Evolutionary conservation across 1,284 basidiomycete genomes (phyloP), one percentile per base, ranked within the genome.

Genomic region (Anthracocystis setariae): DNA sequence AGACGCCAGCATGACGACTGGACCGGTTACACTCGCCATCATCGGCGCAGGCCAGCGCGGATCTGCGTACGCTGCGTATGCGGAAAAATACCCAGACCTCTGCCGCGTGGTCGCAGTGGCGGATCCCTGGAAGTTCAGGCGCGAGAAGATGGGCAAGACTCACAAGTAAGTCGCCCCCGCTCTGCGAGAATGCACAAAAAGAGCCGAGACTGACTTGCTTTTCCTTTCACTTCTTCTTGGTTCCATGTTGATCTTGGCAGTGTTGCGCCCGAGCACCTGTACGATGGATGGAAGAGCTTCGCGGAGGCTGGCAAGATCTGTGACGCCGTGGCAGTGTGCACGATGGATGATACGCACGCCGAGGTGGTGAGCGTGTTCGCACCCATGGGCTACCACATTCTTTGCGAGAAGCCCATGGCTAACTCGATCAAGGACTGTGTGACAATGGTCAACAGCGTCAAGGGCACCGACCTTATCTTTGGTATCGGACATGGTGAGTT

Each of bases 351-450:
- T 48, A 66, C 63, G 33, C 63, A 66, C 23, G 63, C 63, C 46
- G 56, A 66, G 39, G 63, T 66, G 32, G 63, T 66, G 7, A 51
- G 56, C 37, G 56, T 58, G 8, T 55, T 66, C 29, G 63, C 63
- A 2, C 63, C 63, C 5, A 37, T 66, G n/a, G 63, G 63, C 32
- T 66, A 66, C 45, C 63, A 66, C 55, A 66, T 66, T 18, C 63
- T 66, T 23, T 66, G 63, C 56, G 63, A 66, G 37, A 66, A 66
- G 63, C 48, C 62, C 8, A 65, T 65, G 62, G 62, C 62, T 2
- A 65, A 65, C 51, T 58, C 62, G 55, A 65, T 65, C 62, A 58
- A 65, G 47, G 62, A 65, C 46, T 65, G 62, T 27, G 62, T 65
- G 25, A 48, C 46, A 15, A 65, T 65, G 62, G 51, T 58, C 50